Percentiles rank a stretch among this genome's conserved stretches.
phyloP scores from a whole-genome alignment of 345 rosid species.

The Gossypium australe region DNA sequence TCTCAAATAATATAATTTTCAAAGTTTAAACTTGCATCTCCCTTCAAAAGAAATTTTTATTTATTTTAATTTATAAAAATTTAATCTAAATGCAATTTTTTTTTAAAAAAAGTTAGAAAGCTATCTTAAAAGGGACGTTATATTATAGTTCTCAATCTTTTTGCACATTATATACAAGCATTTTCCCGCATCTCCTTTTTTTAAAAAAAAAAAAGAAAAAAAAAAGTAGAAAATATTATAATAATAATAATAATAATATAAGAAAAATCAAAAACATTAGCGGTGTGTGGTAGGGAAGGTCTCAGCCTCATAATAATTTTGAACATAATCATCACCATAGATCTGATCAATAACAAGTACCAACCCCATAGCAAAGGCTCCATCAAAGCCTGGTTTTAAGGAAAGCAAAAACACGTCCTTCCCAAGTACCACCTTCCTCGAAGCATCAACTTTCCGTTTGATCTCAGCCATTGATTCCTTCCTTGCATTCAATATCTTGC shows the following conservation, averaged over 20 bases:
- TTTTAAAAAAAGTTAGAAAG: too few species aligned
- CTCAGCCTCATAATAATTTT: slow-evolving; percentile 21
- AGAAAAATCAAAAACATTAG: not conserved
- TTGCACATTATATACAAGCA: too few species aligned
- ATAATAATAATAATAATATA: too few species aligned
- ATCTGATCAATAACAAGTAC: slow-evolving; percentile 78
- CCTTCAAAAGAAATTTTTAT: too few species aligned
- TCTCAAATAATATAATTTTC: too few species aligned
- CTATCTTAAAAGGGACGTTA: too few species aligned
- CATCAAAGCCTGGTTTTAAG: slow-evolving; percentile 71
- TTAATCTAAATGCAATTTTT: too few species aligned
- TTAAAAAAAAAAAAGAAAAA: too few species aligned
- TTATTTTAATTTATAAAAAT: too few species aligned
- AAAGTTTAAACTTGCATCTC: fast-evolving
- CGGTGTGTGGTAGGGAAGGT: slow-evolving; percentile 32
- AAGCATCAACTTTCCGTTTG: slow-evolving; percentile 77
- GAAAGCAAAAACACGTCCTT: slow-evolving; percentile 67
- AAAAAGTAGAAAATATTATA: too few species aligned
- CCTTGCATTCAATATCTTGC: slow-evolving; percentile 37
- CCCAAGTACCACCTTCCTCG: slow-evolving; percentile 80
- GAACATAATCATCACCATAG: slow-evolving; percentile 44
- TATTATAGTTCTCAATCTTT: too few species aligned
- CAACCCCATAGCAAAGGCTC: slow-evolving; percentile 83
- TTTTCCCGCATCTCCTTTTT: too few species aligned
- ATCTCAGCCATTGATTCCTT: slow-evolving; percentile 72